These are phyloP conservation scores for Pholiota molesta DNA, from an alignment of 768 basidiomycete genomes.

Conservation along the genomic window DNA sequence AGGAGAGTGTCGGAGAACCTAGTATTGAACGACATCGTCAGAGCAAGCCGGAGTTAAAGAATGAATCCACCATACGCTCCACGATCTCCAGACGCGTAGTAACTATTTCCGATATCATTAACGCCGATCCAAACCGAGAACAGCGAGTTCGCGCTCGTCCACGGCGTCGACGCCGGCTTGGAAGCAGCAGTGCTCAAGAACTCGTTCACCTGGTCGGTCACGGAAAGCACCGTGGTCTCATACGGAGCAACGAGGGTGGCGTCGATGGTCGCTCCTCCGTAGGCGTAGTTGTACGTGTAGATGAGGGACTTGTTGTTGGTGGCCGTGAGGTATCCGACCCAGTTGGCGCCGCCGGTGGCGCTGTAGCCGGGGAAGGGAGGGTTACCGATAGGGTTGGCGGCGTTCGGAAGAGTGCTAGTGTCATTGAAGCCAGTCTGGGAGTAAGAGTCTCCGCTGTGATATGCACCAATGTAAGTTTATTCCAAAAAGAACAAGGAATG, in stretches of 20 bases:
- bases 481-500: too few species aligned
- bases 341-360: slow-evolving; percentile 59
- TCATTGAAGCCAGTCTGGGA: slow-evolving; percentile 56
- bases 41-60: background rate
- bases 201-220: slow-evolving; percentile 64
- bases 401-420: slow-evolving; percentile 41
- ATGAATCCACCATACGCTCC: slow-evolving; percentile 40
- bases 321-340: slow-evolving; percentile 57
- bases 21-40: background rate
- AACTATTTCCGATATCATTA: slow-evolving; percentile 68
- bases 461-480: background rate
- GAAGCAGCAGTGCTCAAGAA: slow-evolving; percentile 50
- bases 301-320: slow-evolving; percentile 55
- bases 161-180: slow-evolving; percentile 54
- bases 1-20: slow-evolving; percentile 51
- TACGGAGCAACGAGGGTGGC: slow-evolving; percentile 57
- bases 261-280: slow-evolving; percentile 69
- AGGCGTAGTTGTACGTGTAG: slow-evolving; percentile 68
- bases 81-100: slow-evolving; percentile 46
- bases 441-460: slow-evolving; percentile 57
- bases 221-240: slow-evolving; percentile 49
- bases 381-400: slow-evolving; percentile 55
- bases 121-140: slow-evolving; percentile 77
- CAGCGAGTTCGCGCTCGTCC: slow-evolving; percentile 58
- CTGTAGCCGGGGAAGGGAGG: slow-evolving; percentile 58